Conservation (phyloP, 1,284 basidiomycete species). For the Sporisorium exsertum region DNA sequence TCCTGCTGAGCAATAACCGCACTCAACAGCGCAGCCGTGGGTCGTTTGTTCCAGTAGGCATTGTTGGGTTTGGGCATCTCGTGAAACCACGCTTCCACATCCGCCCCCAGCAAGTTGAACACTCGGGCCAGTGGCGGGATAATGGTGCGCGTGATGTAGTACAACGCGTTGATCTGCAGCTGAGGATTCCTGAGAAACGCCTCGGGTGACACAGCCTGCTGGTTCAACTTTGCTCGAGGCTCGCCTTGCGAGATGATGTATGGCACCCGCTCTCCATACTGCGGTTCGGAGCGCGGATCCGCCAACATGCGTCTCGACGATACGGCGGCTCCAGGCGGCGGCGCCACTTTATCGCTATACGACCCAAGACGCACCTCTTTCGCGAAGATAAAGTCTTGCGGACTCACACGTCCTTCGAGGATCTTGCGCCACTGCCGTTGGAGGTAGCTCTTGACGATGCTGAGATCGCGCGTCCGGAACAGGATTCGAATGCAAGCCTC, state of each 20-base stretch:
- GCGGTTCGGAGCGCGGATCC: constrained; percentile 85
- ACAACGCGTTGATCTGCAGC: constrained; percentile 81
- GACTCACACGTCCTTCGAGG: constrained; percentile 80
- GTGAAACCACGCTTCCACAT: constrained; percentile 87
- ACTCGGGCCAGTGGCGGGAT: constrained; percentile 90
- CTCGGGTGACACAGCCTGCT: constrained; percentile 83
- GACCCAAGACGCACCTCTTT: constrained; percentile 89
- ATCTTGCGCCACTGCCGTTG: constrained; percentile 86
- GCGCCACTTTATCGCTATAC: constrained; percentile 80
- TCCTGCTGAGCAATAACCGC: constrained; percentile 19
- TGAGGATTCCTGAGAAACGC: constrained; percentile 80
- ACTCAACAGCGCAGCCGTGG: constrained; percentile 14
- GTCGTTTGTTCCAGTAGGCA: constrained; percentile 30
- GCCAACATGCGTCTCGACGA: constrained; percentile 80
- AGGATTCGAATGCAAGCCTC: constrained; percentile 73
- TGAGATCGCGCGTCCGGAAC: constrained; percentile 88
- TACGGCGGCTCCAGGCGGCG: constrained; percentile 89
- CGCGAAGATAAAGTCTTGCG: constrained; percentile 93
- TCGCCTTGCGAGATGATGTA: constrained; percentile 85
- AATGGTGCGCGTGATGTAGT: constrained; percentile 88
- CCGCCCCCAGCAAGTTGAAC: constrained; percentile 90
- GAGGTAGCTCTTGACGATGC: constrained; percentile 88
- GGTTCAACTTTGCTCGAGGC: constrained; percentile 79
- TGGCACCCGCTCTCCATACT: constrained; percentile 92
- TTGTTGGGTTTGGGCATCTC: constrained; percentile 77